Percentiles rank a stretch among this genome's conserved stretches.
Conservation (phyloP, 176 grass and related monocot genomes). For the Leersia perrieri region DNA sequence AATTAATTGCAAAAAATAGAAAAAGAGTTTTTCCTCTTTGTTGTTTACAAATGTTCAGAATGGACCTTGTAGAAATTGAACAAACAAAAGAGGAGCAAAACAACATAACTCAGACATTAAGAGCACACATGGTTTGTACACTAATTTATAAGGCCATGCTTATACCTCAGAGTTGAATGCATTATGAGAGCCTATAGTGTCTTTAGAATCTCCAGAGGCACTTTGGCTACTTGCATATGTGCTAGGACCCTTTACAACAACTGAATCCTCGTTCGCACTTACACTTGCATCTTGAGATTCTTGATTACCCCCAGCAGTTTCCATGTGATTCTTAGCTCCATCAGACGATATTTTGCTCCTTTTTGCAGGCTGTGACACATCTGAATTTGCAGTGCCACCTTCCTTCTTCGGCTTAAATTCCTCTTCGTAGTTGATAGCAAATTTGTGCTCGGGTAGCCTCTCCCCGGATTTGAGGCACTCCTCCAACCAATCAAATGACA, state of each 20-base stretch:
- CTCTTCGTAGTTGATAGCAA: constrained; percentile 52
- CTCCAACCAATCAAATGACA: constrained; percentile 71
- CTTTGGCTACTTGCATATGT: constrained; percentile 19
- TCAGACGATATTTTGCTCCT: constrained; percentile 36
- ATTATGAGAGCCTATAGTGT: constrained; percentile 21
- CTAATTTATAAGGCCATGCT: not conserved
- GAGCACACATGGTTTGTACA: not conserved
- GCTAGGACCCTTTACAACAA: constrained; percentile 22
- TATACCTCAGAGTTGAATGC: constrained; percentile 43
- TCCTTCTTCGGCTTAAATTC: constrained; percentile 34
- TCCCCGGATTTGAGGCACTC: constrained; percentile 70
- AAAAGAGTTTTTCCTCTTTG: not conserved
- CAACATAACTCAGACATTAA: not conserved
- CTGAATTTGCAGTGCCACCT: constrained; percentile 6
- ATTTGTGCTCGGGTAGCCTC: constrained; percentile 54
- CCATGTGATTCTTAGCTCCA: not conserved
- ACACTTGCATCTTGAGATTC: not conserved
- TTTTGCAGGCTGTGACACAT: constrained; percentile 22
- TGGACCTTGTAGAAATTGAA: not conserved
- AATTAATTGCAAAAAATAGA: not conserved
- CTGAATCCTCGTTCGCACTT: constrained; percentile 13
- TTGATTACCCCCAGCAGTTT: not conserved
- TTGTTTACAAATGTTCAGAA: not conserved
- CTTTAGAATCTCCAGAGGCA: constrained; percentile 30
- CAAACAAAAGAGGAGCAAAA: not conserved